Base-by-base conservation (phyloP, 148 eudicot species). In the Vaccinium myrtillus region DNA sequence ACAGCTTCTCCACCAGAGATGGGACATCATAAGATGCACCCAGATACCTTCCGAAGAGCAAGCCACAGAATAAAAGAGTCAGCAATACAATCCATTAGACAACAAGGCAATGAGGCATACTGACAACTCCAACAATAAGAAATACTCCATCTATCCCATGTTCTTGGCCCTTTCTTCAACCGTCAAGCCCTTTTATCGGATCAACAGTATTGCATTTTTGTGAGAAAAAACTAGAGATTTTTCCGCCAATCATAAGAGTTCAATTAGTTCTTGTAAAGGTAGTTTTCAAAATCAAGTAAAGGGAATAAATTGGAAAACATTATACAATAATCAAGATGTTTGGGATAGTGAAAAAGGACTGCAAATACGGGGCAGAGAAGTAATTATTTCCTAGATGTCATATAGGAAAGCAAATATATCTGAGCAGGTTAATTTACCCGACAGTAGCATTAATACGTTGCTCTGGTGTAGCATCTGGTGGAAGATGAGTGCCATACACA, bases 21-120 rank as follows among this genome's bases (percentile, higher is more conserved):
- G 93, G 93, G 82, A 97, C 94, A 88, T 97, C 98, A 89, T 90
- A 97, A 61, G 96, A 90, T 83, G 94, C 99, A 76, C 99, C 99
- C 14, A 97, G 92, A 87, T 97, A 97, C 91, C 99, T 97, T 67
- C 59, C 12, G 73, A 76, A 6, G 76, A 4, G 48, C 70, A 81
- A 77, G 23, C 14, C 74, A 69, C 70, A 43, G n/a, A 27, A 43
- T 46, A 9, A 9, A 67, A 25, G 25, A 4, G 84, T 83, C 56
- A 76, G 16, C 32, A 30, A 30, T 69, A 23, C 19, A 70, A 69
- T 73, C 50, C 43, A 43, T 53, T 6, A 50, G n/a, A 10, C 49
- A 30, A 50, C 7, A 13, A 75, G 32, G 36, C 36, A 32, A 32
- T 1, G 36, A 30, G 32, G 39, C 15, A 54, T 51, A 75, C 13